Evolutionary conservation across 1,284 basidiomycete species (phyloP).

Genomic region (Leccinum laetum): DNA sequence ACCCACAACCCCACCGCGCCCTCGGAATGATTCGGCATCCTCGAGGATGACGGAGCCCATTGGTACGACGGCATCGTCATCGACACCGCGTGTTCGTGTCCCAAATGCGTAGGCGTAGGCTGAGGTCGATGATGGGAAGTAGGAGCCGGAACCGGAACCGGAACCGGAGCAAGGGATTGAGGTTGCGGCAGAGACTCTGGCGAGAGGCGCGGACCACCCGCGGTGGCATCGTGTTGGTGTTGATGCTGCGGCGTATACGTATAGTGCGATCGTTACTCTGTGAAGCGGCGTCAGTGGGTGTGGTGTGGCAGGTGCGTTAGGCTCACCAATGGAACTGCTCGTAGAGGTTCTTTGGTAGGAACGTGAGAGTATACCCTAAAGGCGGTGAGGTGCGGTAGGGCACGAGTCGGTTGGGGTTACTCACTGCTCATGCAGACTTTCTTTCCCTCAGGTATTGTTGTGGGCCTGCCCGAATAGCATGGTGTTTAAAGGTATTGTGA

Average conservation of each 20-base stretch:
- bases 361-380: neutral
- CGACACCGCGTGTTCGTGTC: neutral
- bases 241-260: conserved; percentile 24
- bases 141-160: neutral
- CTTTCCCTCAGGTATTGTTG: conserved; percentile 42
- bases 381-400: neutral
- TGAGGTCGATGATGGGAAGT: neutral
- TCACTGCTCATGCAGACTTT: conserved; percentile 55
- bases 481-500: conserved; percentile 40
- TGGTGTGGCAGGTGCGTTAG: neutral
- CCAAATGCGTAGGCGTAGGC: neutral
- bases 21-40: neutral
- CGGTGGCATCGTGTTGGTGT: neutral
- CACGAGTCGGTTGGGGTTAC: conserved; percentile 32
- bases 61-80: neutral
- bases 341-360: neutral
- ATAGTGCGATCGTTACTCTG: conserved; percentile 23
- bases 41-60: neutral
- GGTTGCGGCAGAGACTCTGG: neutral
- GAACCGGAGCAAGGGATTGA: neutral
- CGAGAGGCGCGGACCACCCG: neutral
- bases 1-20: neutral
- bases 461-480: conserved; percentile 27
- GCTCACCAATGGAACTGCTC: neutral
- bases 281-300: neutral